Base-by-base conservation (phyloP, 2,329 filamentous ascomycete species). In the Scytalidium lignicola region DNA sequence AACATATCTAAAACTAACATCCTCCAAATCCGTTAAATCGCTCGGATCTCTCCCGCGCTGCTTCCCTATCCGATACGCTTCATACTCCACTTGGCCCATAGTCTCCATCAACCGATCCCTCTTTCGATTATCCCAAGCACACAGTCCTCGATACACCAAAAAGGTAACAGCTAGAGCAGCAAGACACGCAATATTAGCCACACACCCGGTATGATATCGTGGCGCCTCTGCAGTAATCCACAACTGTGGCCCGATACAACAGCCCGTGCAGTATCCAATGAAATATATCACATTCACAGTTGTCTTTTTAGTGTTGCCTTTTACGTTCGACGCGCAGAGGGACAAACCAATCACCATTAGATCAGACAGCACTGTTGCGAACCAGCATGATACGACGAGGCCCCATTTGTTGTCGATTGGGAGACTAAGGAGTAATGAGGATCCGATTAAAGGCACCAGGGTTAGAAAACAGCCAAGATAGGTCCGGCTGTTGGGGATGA, bases 291-390 rank as follows among this genome's bases (percentile, higher is more conserved):
- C 79, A 0, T 84, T 82, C 72, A 85, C 87, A 58, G 84, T 81
- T 52, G 80, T 85, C 71, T 88, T 88, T 70, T 90, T 89, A 0
- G 85, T 88, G 20, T 84, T 77, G 0, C 86, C 86, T 0, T 85
- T 84, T 0, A 88, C 83, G 53, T 89, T 89, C n/a, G 78, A 71
- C 52, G 66, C 70, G 39, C 77, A 65, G 52, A 76, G 72, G 0
- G 72, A 75, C 50, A 77, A 56, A 17, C 6, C 15, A 17, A 61
- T 51, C 28, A 64, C 53, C 61, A 65, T 62, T 51, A 65, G 64
- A 9, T 59, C 62, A 2, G 64, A 59, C 1, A 61, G 62, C 46
- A 64, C 65, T 2, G 56, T 54, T 6, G 60, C 60, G 40, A 65
- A 47, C 64, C 64, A 66, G 22, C 63, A 55, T 3, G 64, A 64